Conservation (phyloP, 2,329 filamentous ascomycete genomes). For the Talaromyces albobiverticillius region DNA sequence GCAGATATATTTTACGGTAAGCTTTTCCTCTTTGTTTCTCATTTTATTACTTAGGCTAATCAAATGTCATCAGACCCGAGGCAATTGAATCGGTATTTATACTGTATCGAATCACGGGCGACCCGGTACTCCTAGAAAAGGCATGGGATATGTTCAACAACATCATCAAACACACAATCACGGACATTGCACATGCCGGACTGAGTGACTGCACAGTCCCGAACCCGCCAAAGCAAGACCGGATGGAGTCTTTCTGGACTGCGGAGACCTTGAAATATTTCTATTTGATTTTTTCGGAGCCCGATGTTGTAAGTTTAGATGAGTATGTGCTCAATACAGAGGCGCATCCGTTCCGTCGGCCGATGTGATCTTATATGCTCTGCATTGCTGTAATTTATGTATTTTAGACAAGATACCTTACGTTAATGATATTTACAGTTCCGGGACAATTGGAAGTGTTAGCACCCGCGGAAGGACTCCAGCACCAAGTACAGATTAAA, state of each 20-base stretch:
- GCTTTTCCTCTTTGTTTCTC: neutral
- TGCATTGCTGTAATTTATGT: no score
- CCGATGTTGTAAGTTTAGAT: conserved; percentile 64
- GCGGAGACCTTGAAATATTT: conserved; percentile 93
- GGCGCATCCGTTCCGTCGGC: conserved; percentile 50
- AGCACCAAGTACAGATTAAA: no score
- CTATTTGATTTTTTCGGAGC: conserved; percentile 73
- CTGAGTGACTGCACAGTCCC: conserved; percentile 23
- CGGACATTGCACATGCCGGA: conserved; percentile 64
- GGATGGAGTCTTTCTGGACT: conserved; percentile 88
- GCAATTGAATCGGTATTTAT: conserved; percentile 87
- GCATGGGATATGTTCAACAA: conserved; percentile 84
- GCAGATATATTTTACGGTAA: conserved; percentile 7
- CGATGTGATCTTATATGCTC: conserved; percentile 21
- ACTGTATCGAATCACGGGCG: conserved; percentile 85
- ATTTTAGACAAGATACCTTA: no score
- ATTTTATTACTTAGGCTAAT: conserved; percentile 6
- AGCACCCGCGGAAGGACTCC: no score
- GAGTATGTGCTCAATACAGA: conserved; percentile 64
- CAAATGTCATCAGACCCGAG: conserved; percentile 60
- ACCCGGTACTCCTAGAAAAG: conserved; percentile 70
- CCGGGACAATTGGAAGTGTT: no score
- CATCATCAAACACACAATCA: conserved; percentile 64
- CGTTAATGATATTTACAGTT: no score
- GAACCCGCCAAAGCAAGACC: conserved; percentile 48